Percentiles rank a stretch among this genome's conserved stretches.
Conservation (phyloP, 2,329 filamentous ascomycete species). For the Eurotiales sp. region DNA sequence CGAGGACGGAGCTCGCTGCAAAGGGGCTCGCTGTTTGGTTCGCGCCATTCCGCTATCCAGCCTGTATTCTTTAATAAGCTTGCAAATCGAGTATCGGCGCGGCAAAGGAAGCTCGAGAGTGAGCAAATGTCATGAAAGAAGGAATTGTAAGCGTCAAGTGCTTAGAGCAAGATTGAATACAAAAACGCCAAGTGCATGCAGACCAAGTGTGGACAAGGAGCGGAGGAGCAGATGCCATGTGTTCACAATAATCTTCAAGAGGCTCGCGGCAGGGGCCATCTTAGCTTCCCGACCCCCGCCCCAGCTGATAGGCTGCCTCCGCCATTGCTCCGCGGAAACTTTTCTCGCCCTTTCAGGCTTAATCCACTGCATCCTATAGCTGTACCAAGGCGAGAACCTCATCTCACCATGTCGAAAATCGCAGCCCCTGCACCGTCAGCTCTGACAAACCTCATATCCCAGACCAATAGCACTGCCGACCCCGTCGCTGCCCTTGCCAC, state of each 20-base stretch:
- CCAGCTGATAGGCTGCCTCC: background rate
- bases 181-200: too few species aligned
- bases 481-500: slow-evolving; percentile 47
- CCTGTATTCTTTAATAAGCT: background rate
- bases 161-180: too few species aligned
- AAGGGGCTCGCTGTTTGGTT: slow-evolving; percentile 63
- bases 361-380: background rate
- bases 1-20: slow-evolving; percentile 63
- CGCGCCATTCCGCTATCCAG: slow-evolving; percentile 57
- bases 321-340: slow-evolving; percentile 3
- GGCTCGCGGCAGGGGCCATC: slow-evolving; percentile 2
- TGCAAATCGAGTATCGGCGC: background rate
- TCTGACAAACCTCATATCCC: slow-evolving; percentile 38
- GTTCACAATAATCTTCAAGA: slow-evolving; percentile 13
- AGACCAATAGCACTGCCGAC: slow-evolving; percentile 21
- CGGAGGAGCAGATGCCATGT: slow-evolving; percentile 13
- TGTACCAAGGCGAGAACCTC: too few species aligned
- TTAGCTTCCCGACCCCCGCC: background rate
- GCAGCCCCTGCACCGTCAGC: slow-evolving; percentile 32
- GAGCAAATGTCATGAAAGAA: background rate
- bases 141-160: too few species aligned
- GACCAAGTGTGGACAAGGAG: background rate
- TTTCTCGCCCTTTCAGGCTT: slow-evolving; percentile 18
- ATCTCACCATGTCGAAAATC: background rate
- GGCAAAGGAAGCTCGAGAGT: background rate